phyloP scores from a whole-genome alignment of 208 protist species.

The Leishmania arabica region DNA sequence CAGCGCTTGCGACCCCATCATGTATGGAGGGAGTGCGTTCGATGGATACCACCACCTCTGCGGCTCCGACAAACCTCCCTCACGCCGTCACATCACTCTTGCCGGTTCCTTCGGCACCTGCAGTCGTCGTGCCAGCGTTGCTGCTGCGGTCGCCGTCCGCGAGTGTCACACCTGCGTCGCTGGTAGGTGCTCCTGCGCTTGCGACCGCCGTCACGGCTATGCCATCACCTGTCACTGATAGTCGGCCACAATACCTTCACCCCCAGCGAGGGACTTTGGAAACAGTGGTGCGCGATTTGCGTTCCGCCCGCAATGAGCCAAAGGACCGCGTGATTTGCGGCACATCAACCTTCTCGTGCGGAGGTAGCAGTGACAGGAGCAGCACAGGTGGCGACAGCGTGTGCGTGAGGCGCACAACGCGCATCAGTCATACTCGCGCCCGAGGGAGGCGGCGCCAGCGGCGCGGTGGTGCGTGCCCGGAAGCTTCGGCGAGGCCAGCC shows the following conservation, averaged over 20 bases:
- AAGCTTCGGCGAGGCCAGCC: background rate
- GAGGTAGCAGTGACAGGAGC: background rate
- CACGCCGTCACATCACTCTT: background rate
- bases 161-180: background rate
- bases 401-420: conserved; percentile 6
- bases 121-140: background rate
- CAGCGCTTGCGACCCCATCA: background rate
- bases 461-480: background rate
- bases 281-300: background rate
- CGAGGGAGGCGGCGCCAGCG: background rate
- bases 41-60: background rate
- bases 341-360: background rate
- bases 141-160: background rate
- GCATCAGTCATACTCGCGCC: background rate
- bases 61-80: too few species aligned
- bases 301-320: background rate
- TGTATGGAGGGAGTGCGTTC: background rate
- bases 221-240: background rate
- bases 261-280: background rate
- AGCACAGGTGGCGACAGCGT: background rate
- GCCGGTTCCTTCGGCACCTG: background rate
- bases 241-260: background rate
- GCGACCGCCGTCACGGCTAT: background rate
- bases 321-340: background rate
- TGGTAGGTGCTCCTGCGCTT: background rate